Evolutionary conservation across 371 early-diverging fungal genomes (phyloP).

Genomic region (Mortierella sp.): DNA sequence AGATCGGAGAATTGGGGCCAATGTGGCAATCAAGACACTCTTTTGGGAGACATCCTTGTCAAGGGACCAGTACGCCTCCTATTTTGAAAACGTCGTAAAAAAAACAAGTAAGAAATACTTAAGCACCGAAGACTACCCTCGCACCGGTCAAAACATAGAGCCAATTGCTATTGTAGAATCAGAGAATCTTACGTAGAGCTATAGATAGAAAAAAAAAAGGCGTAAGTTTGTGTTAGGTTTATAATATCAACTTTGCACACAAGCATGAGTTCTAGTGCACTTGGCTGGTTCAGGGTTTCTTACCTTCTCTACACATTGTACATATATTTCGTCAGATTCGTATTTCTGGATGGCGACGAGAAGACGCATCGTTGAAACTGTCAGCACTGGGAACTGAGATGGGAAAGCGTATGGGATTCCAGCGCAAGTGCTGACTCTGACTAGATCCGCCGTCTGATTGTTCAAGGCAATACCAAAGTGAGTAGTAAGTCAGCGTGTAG

Average conservation of each 20-base stretch:
- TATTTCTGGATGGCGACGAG: constrained; percentile 52
- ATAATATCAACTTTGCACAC: not conserved
- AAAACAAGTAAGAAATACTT: not conserved
- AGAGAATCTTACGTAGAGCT: constrained; percentile 47
- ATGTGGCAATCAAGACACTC: constrained; percentile 29
- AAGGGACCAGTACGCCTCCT: constrained; percentile 39
- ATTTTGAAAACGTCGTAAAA: not conserved
- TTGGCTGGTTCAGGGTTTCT: too few relatives aligned
- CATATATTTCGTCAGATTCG: constrained; percentile 41
- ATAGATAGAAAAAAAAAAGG: not conserved
- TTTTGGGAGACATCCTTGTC: constrained; percentile 41
- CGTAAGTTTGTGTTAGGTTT: not conserved
- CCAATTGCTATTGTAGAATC: too few relatives aligned
- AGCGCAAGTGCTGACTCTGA: constrained; percentile 9
- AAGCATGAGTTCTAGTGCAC: too few relatives aligned
- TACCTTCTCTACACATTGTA: constrained; percentile 55
- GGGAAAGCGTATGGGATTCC: constrained; percentile 56
- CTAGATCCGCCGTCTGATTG: constrained; percentile 20
- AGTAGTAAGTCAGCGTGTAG: not conserved
- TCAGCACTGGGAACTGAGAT: constrained; percentile 50
- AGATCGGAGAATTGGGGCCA: constrained; percentile 41
- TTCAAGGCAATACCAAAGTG: not conserved
- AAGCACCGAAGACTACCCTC: too few relatives aligned
- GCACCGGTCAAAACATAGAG: too few relatives aligned
- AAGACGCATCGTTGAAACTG: constrained; percentile 47